Base-by-base conservation (phyloP, 2,329 filamentous ascomycete species). In the Cordyceps tenuipes region DNA sequence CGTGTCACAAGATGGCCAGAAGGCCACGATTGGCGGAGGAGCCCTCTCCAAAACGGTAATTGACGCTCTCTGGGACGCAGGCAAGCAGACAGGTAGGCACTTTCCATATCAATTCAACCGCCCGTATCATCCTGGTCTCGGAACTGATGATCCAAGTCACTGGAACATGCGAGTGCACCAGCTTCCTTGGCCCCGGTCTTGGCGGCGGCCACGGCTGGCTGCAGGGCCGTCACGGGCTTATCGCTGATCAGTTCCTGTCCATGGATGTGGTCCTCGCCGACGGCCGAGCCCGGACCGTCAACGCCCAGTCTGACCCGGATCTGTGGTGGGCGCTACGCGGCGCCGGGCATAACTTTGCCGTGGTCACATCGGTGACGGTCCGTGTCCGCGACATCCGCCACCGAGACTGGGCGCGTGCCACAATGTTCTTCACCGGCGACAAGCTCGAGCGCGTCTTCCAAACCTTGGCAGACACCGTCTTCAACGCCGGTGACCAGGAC, bases 261-360 rank as follows among this genome's bases (percentile, higher is more conserved):
- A 69, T 80, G 69, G 75, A 79, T 23, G 65, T 84, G 1, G 80
- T 83, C 0, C 72, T 82, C 0, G 78, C 80, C 5, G 69, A 81
- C 62, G 81, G 82, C 15, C 72, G 67, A 10, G 55, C 75, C 51
- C 61, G 68, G 7, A 76, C 71, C 0, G 68, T 79, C 1, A 67
- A 75, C 59, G 66, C 70, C 44, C 69, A 70, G 8, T 75, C 76
- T 0, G 81, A 84, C 41, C 75, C 76, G 0, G 81, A 84, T 39
- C 75, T 86, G 2, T 85, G 75, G 71, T 85, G 82, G 82, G 83
- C 75, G 1, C 73, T 85, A 61, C 72, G 76, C 59, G 82, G 82
- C 1, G 82, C 81, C 1, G 82, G 82, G 1, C 81, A 83, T 64
- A 84, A 84, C 67, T 84, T 85, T 61, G 82, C 81, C 5, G 78